phyloP scores from a whole-genome alignment of 2,329 filamentous ascomycete genomes.

The Stagonosporopsis cucurbitacearum region DNA sequence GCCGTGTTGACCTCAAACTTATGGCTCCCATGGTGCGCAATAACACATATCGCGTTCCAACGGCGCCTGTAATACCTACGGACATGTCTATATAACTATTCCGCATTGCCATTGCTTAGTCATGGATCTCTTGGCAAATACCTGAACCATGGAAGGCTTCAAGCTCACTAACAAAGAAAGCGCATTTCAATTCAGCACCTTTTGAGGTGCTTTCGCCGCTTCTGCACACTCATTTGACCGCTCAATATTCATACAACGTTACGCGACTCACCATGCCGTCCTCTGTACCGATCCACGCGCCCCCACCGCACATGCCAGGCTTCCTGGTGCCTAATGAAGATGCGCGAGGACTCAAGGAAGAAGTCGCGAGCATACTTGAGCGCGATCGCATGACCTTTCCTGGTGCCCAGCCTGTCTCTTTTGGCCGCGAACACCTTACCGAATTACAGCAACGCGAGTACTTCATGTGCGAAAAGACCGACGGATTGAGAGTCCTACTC shows the following conservation, averaged over 20 bases:
- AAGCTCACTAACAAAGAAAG: conserved; percentile 6
- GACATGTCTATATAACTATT: no score
- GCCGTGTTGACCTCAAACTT: neutral
- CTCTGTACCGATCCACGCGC: conserved; percentile 26
- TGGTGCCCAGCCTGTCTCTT: conserved; percentile 93
- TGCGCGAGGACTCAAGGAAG: conserved; percentile 65
- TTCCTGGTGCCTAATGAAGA: conserved; percentile 30
- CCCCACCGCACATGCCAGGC: conserved; percentile 48
- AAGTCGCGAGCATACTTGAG: conserved; percentile 77
- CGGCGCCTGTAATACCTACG: no score
- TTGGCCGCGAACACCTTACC: conserved; percentile 79
- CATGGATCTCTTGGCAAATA: neutral
- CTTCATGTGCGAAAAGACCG: conserved; percentile 98
- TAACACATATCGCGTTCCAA: no score
- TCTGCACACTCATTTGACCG: neutral
- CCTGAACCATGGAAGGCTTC: neutral
- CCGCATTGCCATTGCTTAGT: no score
- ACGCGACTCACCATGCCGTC: conserved; percentile 27
- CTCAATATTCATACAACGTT: neutral
- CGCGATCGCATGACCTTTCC: conserved; percentile 75
- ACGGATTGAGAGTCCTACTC: conserved; percentile 93
- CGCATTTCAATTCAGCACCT: neutral
- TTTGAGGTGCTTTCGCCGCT: neutral
- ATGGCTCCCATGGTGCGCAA: no score
- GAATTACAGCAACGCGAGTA: conserved; percentile 86